phyloP scores from a whole-genome alignment of 805 yeast genomes.

The Yamadazyma olivae region DNA sequence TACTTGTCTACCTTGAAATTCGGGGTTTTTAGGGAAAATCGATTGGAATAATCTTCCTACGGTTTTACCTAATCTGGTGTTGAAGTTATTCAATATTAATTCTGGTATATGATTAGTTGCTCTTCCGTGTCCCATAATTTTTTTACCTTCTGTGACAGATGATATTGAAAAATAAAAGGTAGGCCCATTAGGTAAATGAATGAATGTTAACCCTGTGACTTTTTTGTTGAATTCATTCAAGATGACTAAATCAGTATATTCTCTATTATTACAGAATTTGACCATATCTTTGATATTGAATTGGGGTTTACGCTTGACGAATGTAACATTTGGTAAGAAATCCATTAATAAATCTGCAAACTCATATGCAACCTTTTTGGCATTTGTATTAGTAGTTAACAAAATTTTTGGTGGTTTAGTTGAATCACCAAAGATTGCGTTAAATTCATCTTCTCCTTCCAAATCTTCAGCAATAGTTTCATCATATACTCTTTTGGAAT shows the following conservation, averaged over 20 bases:
- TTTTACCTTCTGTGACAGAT: conserved; percentile 70
- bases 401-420: conserved; percentile 75
- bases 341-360: conserved; percentile 86
- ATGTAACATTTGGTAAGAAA: conserved; percentile 79
- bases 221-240: conserved; percentile 92
- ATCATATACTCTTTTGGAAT: conserved; percentile 78
- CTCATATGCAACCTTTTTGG: conserved; percentile 82
- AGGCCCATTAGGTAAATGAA: conserved; percentile 94
- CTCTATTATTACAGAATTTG: conserved; percentile 74
- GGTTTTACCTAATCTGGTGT: conserved; percentile 88
- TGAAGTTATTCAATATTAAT: conserved; percentile 85
- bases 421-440: conserved; percentile 42
- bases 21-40: conserved; percentile 89
- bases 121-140: conserved; percentile 83
- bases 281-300: conserved; percentile 86
- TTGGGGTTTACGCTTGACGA: conserved; percentile 83
- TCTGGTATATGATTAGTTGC: conserved; percentile 93
- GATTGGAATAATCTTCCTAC: conserved; percentile 91
- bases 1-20: conserved; percentile 92
- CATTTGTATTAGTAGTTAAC: conserved; percentile 84
- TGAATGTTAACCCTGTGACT: conserved; percentile 88
- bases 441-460: conserved; percentile 66
- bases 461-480: conserved; percentile 68
- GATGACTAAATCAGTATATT: conserved; percentile 82
- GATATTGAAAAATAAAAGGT: conserved; percentile 86